phyloP scores from a whole-genome alignment of 257 asterid genomes.

The Verbascum thapsus region DNA sequence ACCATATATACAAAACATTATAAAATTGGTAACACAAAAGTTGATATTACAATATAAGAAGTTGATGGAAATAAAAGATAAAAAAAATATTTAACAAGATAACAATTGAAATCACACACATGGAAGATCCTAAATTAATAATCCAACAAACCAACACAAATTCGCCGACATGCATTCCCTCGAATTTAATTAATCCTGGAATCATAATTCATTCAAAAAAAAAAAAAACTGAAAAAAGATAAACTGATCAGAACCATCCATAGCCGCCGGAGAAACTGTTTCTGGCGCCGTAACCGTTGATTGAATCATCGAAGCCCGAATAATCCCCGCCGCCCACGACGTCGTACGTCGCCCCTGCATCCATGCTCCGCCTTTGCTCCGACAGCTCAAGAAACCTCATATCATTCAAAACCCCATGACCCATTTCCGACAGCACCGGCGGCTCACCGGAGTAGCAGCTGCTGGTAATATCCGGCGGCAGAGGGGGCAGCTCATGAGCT shows the following conservation, averaged over 20 bases:
- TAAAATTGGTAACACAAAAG: too few relatives aligned
- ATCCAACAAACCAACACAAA: too few relatives aligned
- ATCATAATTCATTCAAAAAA: too few relatives aligned
- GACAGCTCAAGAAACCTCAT: conserved; percentile 68
- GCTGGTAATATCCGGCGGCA: conserved; percentile 87
- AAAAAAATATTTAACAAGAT: too few relatives aligned
- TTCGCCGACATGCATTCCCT: too few relatives aligned
- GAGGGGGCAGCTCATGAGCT: conserved; percentile 64
- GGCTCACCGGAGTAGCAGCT: conserved; percentile 57
- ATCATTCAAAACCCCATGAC: conserved; percentile 65
- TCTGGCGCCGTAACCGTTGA: conserved; percentile 27
- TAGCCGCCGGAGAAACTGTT: conserved; percentile 56
- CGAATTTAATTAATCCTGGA: too few relatives aligned
- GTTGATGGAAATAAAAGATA: too few relatives aligned
- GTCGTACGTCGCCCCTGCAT: conserved; percentile 29
- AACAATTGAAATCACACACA: too few relatives aligned
- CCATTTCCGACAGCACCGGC: conserved; percentile 70
- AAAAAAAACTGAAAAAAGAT: too few relatives aligned
- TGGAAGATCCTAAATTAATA: too few relatives aligned
- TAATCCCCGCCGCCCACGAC: conserved; percentile 16
- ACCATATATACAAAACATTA: too few relatives aligned
- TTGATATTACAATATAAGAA: too few relatives aligned
- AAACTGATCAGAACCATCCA: conserved; percentile 52
- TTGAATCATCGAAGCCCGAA: conserved; percentile 33
- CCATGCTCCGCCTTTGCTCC: conserved; percentile 45